These are phyloP conservation scores for Chlorociboria aeruginascens DNA, from an alignment of 495 filamentous ascomycete species.

Conservation along the genomic window DNA sequence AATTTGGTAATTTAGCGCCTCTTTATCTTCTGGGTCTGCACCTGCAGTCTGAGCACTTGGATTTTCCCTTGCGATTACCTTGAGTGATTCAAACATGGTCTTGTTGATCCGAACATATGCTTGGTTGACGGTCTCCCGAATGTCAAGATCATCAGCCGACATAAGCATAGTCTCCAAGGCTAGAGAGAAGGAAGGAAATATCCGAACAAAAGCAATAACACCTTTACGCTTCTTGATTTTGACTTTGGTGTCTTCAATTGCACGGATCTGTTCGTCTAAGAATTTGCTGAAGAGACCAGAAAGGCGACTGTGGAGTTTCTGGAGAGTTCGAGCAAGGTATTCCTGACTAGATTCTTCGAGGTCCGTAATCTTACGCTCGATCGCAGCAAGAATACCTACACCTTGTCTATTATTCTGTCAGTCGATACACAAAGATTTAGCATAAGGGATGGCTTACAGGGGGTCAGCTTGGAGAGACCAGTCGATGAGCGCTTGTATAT, in stretches of 20 bases:
- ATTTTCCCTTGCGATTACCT: slow-evolving; percentile 89
- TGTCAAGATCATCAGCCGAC: slow-evolving; percentile 30
- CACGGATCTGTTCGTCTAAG: slow-evolving; percentile 85
- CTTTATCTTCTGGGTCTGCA: slow-evolving; percentile 82
- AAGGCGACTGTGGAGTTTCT: slow-evolving; percentile 67
- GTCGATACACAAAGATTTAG: slow-evolving; percentile 5
- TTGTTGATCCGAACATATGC: slow-evolving; percentile 84
- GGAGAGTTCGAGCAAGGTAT: slow-evolving; percentile 66
- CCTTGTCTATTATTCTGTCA: slow-evolving; percentile 43
- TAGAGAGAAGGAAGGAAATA: slow-evolving; percentile 74
- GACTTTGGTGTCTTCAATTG: slow-evolving; percentile 97
- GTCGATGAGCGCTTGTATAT: slow-evolving; percentile 70
- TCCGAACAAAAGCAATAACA: slow-evolving; percentile 85
- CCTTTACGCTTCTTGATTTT: slow-evolving; percentile 98
- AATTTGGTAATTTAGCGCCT: slow-evolving; percentile 91
- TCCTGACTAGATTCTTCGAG: slow-evolving; percentile 86
- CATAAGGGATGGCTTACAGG: slow-evolving; percentile 28
- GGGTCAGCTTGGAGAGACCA: slow-evolving; percentile 75
- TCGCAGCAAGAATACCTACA: slow-evolving; percentile 69
- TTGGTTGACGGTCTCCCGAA: slow-evolving; percentile 68
- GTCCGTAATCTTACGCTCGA: slow-evolving; percentile 64
- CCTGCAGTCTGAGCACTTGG: slow-evolving; percentile 48
- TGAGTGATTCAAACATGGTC: slow-evolving; percentile 92
- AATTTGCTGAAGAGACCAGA: slow-evolving; percentile 73
- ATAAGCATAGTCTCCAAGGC: slow-evolving; percentile 74